Percentiles rank a stretch among this genome's conserved stretches.
Evolutionary conservation across 2,329 filamentous ascomycete genomes (phyloP).

Genomic region (Fusarium miscanthi): DNA sequence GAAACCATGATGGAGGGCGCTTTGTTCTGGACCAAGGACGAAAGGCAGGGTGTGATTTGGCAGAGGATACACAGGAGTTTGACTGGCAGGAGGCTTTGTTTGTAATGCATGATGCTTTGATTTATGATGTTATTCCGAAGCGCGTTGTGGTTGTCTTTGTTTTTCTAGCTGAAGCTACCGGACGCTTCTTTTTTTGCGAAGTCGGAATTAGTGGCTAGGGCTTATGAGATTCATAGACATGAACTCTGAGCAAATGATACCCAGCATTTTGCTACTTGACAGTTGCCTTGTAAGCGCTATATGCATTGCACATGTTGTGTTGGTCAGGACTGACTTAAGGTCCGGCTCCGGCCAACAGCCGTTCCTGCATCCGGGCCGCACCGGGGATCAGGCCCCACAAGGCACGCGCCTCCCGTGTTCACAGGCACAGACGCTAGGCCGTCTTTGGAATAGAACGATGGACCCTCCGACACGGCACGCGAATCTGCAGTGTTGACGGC

Average conservation of each 20-base stretch:
- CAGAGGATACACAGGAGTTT: constrained; percentile 29
- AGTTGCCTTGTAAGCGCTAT: neutral
- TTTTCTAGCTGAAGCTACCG: constrained; percentile 18
- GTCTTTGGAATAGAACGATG: neutral
- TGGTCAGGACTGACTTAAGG: neutral
- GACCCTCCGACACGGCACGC: constrained; percentile 19
- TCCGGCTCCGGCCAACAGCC: constrained; percentile 6
- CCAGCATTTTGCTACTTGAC: constrained; percentile 39
- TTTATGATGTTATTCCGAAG: constrained; percentile 21
- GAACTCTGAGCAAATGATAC: constrained; percentile 44
- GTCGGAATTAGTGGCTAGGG: constrained; percentile 23
- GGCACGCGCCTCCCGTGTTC: constrained; percentile 17
- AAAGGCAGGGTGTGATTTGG: constrained; percentile 1
- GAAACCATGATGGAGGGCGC: constrained; percentile 23
- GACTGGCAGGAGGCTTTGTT: constrained; percentile 19
- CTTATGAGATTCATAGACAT: constrained; percentile 35
- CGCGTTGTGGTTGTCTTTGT: constrained; percentile 17
- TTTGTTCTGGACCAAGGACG: constrained; percentile 15
- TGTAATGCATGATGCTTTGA: constrained; percentile 28
- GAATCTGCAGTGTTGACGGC: constrained; percentile 20
- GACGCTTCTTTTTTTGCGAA: constrained; percentile 29
- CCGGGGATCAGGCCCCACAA: constrained; percentile 39
- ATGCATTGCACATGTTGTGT: neutral
- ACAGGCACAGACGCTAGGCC: constrained; percentile 5
- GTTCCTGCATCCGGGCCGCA: constrained; percentile 40